Conservation (phyloP, 305 asterid genomes). For the Stenogyne calaminthoides region DNA sequence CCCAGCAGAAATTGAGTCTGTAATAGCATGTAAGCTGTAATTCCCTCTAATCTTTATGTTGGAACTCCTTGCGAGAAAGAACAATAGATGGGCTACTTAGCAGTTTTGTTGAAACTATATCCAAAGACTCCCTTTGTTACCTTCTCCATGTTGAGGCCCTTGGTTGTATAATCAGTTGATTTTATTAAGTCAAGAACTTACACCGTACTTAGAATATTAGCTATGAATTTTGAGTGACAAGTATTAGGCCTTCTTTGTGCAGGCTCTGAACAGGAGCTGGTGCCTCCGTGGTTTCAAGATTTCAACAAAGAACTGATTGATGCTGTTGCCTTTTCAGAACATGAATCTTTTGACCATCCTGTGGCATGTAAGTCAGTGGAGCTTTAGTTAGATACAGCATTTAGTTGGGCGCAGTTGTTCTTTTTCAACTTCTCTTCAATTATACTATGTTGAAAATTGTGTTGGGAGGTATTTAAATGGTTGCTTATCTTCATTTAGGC, state of each 20-base stretch:
- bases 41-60: conserved; percentile 24
- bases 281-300: conserved; percentile 84
- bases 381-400: conserved; percentile 21
- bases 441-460: conserved; percentile 26
- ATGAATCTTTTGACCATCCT: conserved; percentile 98
- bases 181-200: conserved; percentile 8
- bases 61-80: conserved; percentile 9
- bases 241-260: conserved; percentile 39
- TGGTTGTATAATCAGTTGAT: conserved; percentile 28
- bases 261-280: conserved; percentile 70
- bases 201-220: conserved; percentile 17
- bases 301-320: conserved; percentile 87
- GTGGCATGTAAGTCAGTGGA: conserved; percentile 80
- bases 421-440: conserved; percentile 16
- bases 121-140: conserved; percentile 6
- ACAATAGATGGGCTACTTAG: neutral
- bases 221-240: conserved; percentile 32
- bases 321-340: conserved; percentile 86
- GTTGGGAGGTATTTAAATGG: conserved; percentile 28
- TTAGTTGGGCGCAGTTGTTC: neutral
- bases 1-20: conserved; percentile 58
- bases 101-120: conserved; percentile 19
- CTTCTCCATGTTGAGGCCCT: conserved; percentile 20
- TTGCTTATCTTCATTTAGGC: conserved; percentile 54
- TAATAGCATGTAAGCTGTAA: conserved; percentile 59